Evolutionary conservation across 2,329 filamentous ascomycete genomes (phyloP).

Genomic region (Leptodontidium sp.): DNA sequence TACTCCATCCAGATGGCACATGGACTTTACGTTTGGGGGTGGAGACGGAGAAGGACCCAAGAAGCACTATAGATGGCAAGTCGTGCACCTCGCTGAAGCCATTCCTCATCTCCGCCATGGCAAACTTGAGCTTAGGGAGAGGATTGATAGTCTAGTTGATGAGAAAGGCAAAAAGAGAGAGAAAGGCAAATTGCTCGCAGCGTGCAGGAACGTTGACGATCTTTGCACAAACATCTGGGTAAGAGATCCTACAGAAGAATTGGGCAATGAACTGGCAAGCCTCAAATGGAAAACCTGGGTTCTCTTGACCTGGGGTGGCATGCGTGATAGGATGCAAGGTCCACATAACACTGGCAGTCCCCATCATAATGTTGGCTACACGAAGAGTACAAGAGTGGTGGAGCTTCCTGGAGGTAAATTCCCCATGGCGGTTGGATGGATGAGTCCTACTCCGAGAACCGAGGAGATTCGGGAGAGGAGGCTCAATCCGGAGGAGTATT

Average conservation of each 20-base stretch:
- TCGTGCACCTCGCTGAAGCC: slow-evolving; percentile 9
- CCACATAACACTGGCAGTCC: slow-evolving; percentile 16
- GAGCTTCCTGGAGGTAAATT: background rate
- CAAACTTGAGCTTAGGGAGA: slow-evolving; percentile 16
- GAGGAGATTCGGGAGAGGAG: slow-evolving; percentile 12
- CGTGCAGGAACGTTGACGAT: slow-evolving; percentile 10
- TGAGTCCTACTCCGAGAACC: slow-evolving; percentile 3
- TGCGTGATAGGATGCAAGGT: slow-evolving; percentile 17
- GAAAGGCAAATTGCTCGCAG: slow-evolving; percentile 17
- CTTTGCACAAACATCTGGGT: slow-evolving; percentile 20
- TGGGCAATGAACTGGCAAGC: slow-evolving; percentile 6
- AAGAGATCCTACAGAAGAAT: background rate
- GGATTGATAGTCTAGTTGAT: background rate
- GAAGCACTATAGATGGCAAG: slow-evolving; percentile 20
- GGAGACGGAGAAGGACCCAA: slow-evolving; percentile 2
- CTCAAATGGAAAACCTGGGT: slow-evolving; percentile 19
- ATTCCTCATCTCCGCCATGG: slow-evolving; percentile 12
- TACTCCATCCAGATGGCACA: slow-evolving; percentile 15
- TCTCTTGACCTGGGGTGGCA: slow-evolving; percentile 16
- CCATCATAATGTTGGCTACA: slow-evolving; percentile 3
- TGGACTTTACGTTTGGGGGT: slow-evolving; percentile 18
- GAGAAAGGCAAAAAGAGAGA: slow-evolving; percentile 3
- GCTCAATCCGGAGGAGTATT: slow-evolving; percentile 14
- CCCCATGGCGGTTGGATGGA: background rate
- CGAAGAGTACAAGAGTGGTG: slow-evolving; percentile 5